phyloP scores from a whole-genome alignment of 371 early-diverging fungal species.

The Apophysomyces elegans region DNA sequence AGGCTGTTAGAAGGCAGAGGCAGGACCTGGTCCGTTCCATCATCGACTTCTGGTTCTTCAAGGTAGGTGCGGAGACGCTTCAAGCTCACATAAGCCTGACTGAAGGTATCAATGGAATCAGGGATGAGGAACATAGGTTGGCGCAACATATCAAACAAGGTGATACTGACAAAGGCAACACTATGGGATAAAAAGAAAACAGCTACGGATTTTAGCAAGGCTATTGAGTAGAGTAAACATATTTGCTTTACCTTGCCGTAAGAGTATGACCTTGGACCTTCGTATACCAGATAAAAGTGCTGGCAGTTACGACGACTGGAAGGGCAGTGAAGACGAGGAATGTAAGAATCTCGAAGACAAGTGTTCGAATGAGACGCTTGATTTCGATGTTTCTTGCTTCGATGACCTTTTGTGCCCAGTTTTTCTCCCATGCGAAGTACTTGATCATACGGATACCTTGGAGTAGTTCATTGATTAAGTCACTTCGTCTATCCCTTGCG shows the following conservation, averaged over 20 bases:
- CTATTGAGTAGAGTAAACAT: background rate
- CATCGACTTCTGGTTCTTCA: conserved; percentile 53
- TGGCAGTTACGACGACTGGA: conserved; percentile 60
- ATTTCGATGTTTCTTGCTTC: conserved; percentile 61
- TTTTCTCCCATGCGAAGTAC: conserved; percentile 70
- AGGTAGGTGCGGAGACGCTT: conserved; percentile 58
- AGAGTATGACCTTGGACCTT: conserved; percentile 55
- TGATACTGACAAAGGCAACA: conserved; percentile 66
- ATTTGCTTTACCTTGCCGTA: conserved; percentile 29
- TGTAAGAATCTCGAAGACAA: conserved; percentile 45
- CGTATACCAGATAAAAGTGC: conserved; percentile 63
- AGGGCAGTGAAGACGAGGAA: conserved; percentile 47
- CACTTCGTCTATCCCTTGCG: conserved; percentile 52
- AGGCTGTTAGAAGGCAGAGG: conserved; percentile 16
- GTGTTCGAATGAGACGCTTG: conserved; percentile 40
- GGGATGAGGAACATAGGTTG: conserved; percentile 58
- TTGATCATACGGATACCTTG: conserved; percentile 74
- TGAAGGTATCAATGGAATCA: conserved; percentile 30
- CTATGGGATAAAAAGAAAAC: conserved; percentile 8
- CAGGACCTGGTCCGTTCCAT: conserved; percentile 6
- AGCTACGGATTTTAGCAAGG: background rate
- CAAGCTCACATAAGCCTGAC: conserved; percentile 56
- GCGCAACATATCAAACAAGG: conserved; percentile 60
- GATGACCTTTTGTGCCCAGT: conserved; percentile 54
- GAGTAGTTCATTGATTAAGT: conserved; percentile 59